phyloP scores from a whole-genome alignment of 805 yeast genomes.

The Lachancea sp. region DNA sequence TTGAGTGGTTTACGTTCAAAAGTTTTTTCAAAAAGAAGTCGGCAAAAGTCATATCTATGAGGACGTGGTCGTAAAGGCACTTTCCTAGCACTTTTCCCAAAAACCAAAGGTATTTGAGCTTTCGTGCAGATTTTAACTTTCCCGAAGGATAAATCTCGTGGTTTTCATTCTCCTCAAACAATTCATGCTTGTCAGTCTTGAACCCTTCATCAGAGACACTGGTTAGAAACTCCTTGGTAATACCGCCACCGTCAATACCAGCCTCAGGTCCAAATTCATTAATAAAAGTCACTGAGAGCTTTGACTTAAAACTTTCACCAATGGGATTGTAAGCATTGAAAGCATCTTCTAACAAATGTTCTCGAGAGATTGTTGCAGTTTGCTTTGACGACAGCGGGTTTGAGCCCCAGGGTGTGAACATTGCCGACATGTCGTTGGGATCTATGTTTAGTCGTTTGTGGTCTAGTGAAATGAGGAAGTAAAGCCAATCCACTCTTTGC shows the following conservation, averaged over 20 bases:
- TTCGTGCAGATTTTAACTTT: conserved; percentile 19
- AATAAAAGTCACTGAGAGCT: conserved; percentile 57
- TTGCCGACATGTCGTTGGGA: conserved; percentile 10
- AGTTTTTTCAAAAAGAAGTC: conserved; percentile 76
- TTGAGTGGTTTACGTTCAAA: conserved; percentile 36
- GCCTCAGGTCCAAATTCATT: conserved; percentile 65
- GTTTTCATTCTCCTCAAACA: conserved; percentile 41
- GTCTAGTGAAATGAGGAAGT: conserved; percentile 53
- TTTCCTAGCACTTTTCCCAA: conserved; percentile 83
- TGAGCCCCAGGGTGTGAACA: conserved; percentile 15
- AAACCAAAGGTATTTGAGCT: conserved; percentile 43
- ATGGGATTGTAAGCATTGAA: conserved; percentile 47
- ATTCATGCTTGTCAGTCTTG: conserved; percentile 28
- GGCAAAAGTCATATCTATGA: conserved; percentile 79
- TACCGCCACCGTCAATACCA: conserved; percentile 96
- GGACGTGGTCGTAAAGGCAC: conserved; percentile 75
- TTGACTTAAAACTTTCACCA: conserved; percentile 53
- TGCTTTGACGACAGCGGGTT: conserved; percentile 15
- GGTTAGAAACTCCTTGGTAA: conserved; percentile 85
- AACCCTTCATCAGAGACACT: conserved; percentile 67
- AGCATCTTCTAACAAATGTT: conserved; percentile 68
- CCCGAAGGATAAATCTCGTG: conserved; percentile 63
- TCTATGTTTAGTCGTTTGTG: conserved; percentile 28
- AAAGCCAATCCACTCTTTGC: conserved; percentile 67
- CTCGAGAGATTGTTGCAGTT: conserved; percentile 59